Base-by-base conservation (phyloP, 495 filamentous ascomycete species). In the Bacidia gigantensis region DNA sequence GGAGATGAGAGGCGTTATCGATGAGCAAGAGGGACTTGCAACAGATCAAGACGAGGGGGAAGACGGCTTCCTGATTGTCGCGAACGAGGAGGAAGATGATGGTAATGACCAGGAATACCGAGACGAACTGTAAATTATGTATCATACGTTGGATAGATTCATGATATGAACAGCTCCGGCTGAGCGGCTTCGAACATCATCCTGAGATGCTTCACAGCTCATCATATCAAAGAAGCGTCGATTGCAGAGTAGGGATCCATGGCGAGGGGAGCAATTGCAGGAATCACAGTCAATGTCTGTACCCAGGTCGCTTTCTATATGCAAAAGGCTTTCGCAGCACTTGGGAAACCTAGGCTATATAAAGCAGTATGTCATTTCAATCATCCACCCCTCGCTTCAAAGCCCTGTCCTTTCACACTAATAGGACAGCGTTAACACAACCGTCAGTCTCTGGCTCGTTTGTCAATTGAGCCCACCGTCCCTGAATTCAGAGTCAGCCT, bases 371-470 rank as follows among this genome's bases (percentile, higher is more conserved):
- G n/a, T n/a, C n/a, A n/a, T n/a, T n/a, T n/a, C n/a, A n/a, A n/a
- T n/a, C n/a, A n/a, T n/a, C n/a, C n/a, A n/a, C 24, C 20, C 20
- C 5, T 22, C 14, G 18, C 20, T 9, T 32, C 29, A 5, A 17
- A 49, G 38, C 14, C 11, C 39, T n/a, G 32, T n/a, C n/a, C 3
- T 22, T 22, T 62, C 58, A 62, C 3, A 62, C 58, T 26, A 62
- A 43, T 11, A 62, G 35, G 3, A 62, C 60, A 0, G 83, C 83
- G 70, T 89, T 87, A 11, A 86, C 69, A 64, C 81, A 85, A n/a
- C 83, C 83, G 60, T 87, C 83, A 55, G 83, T 85, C 67, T 90
- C 87, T 32, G 75, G 78, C 57, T 85, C 87, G 65, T 89, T 82
- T 25, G 75, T 79, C 49, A 81, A 55, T 70, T 90, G 87, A 17